A percentile compares a stretch with the other conserved stretches of the same genome.
Conservation (phyloP, 345 rosid species). For the Passiflora organensis region DNA sequence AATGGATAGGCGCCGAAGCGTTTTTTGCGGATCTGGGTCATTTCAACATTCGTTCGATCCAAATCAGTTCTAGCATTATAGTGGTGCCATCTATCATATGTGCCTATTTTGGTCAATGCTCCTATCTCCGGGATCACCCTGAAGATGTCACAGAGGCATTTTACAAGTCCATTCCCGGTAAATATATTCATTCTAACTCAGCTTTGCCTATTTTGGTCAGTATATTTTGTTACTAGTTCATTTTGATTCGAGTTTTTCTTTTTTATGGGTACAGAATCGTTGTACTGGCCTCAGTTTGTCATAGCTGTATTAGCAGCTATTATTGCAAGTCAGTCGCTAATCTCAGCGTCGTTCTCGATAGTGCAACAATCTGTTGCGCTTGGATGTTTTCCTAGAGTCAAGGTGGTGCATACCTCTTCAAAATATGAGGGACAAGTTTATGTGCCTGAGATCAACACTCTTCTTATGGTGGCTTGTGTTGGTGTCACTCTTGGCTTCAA, state of each 20-base stretch:
- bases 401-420: slow-evolving; percentile 40
- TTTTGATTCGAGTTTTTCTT: neutral
- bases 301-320: neutral
- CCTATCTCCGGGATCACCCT: slow-evolving; percentile 21
- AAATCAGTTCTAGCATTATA: slow-evolving; percentile 33
- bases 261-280: neutral
- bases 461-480: slow-evolving; percentile 41
- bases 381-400: slow-evolving; percentile 23
- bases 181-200: neutral
- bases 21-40: slow-evolving; percentile 61
- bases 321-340: slow-evolving; percentile 6
- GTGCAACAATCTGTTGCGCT: neutral
- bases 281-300: slow-evolving; percentile 7
- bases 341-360: slow-evolving; percentile 1
- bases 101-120: slow-evolving; percentile 37
- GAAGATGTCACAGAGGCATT: slow-evolving; percentile 15
- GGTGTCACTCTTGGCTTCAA: slow-evolving; percentile 35
- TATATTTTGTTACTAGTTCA: no score
- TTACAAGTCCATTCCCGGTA: slow-evolving; percentile 28
- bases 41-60: slow-evolving; percentile 42
- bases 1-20: slow-evolving; percentile 37
- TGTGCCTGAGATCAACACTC: slow-evolving; percentile 39
- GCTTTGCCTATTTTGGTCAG: neutral
- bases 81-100: slow-evolving; percentile 37
- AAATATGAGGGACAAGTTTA: slow-evolving; percentile 44